A percentile compares a stretch with the other conserved stretches of the same genome.
Conservation (phyloP, 345 rosid species). For the Punica granatum region DNA sequence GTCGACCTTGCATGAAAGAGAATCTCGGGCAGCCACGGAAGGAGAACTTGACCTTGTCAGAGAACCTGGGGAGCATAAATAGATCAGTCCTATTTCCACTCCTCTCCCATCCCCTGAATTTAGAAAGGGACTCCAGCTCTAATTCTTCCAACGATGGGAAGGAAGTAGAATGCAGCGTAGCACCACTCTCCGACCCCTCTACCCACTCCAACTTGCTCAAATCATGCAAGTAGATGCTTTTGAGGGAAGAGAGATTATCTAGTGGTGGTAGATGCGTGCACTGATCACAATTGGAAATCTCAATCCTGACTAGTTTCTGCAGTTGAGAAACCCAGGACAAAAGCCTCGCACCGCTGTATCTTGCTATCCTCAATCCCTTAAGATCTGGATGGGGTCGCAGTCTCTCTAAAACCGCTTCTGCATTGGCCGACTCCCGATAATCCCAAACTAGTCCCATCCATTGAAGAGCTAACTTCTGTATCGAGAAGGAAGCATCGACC, state of each 20-base stretch:
- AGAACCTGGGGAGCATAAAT: background rate
- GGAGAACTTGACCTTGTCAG: background rate
- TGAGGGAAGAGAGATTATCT: slow-evolving; percentile 2
- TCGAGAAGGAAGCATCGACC: background rate
- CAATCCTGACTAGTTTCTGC: background rate
- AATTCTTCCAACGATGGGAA: background rate
- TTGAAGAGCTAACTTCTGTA: background rate
- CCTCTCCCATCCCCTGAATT: background rate
- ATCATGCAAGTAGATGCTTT: background rate
- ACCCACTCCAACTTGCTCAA: background rate
- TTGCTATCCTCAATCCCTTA: background rate
- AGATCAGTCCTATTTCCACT: background rate
- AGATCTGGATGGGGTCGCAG: background rate
- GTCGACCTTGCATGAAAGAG: background rate
- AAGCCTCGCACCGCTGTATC: background rate
- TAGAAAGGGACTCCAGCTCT: background rate
- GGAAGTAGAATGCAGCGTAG: background rate
- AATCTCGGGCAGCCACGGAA: background rate
- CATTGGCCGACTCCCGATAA: background rate
- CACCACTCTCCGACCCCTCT: background rate
- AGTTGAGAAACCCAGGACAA: slow-evolving; percentile 1
- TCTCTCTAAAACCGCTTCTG: background rate
- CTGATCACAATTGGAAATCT: background rate
- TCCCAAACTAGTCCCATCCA: background rate
- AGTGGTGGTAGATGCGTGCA: background rate